phyloP scores from a whole-genome alignment of 1,139 yeast genomes.

The Fermentozyma sake region DNA sequence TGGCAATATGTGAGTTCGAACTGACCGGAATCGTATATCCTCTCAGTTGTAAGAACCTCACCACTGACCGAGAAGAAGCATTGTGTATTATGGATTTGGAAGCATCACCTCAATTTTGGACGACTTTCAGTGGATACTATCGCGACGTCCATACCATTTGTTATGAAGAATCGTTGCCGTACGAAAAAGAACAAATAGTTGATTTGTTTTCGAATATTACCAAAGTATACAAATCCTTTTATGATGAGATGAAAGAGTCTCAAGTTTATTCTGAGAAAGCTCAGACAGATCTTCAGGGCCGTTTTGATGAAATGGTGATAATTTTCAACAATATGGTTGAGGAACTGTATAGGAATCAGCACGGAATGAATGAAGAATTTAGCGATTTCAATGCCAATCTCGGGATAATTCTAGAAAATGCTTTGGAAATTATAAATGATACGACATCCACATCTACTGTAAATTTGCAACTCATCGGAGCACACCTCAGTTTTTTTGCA shows the following conservation, averaged over 20 bases:
- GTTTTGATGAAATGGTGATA: slow-evolving; percentile 4
- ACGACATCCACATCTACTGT: too few species aligned
- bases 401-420: background rate
- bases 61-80: slow-evolving; percentile 11
- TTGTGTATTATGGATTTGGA: slow-evolving; percentile 40
- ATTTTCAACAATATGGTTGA: slow-evolving; percentile 7
- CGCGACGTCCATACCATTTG: slow-evolving; percentile 46
- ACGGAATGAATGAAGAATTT: background rate
- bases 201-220: slow-evolving; percentile 46
- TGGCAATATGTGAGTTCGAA: slow-evolving; percentile 54
- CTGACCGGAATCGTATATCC: slow-evolving; percentile 39
- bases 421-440: background rate
- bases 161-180: slow-evolving; percentile 47
- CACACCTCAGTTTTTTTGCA: too few species aligned
- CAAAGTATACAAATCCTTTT: slow-evolving; percentile 19
- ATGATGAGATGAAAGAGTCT: slow-evolving; percentile 13
- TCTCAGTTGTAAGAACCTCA: slow-evolving; percentile 19
- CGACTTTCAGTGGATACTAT: slow-evolving; percentile 56
- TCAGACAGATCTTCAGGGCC: slow-evolving; percentile 4
- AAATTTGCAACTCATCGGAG: too few species aligned
- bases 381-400: background rate
- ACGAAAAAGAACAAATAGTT: slow-evolving; percentile 48
- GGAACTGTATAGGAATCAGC: slow-evolving; percentile 2
- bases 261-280: slow-evolving; percentile 9
- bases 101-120: slow-evolving; percentile 52